Evolutionary conservation across 441 rosid genomes (phyloP).

Genomic region (Metrosideros polymorpha): DNA sequence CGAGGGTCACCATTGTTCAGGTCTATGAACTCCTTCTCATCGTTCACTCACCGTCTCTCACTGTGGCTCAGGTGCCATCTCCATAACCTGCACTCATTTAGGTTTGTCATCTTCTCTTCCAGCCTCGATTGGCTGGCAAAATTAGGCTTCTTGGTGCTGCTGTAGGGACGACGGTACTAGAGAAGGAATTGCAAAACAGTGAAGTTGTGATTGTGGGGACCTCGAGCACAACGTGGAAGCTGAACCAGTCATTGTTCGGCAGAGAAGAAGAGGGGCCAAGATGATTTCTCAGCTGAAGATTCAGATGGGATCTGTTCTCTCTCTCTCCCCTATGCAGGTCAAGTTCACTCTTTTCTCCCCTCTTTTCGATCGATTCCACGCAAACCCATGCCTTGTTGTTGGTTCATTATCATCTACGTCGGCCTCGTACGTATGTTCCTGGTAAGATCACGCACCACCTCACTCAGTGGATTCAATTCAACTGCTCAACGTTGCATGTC

Average conservation of each 20-base stretch:
- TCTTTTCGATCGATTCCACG: neutral
- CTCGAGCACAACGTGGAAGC: slow-evolving; percentile 34
- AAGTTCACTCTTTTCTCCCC: neutral
- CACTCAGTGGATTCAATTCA: neutral
- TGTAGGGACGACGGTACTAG: no score
- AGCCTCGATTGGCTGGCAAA: no score
- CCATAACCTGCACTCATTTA: rapidly evolving
- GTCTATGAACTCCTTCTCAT: neutral
- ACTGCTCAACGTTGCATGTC: neutral
- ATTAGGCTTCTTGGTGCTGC: no score
- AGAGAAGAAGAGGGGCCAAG: slow-evolving; percentile 34
- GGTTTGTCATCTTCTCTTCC: neutral
- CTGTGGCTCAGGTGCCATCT: rapidly evolving
- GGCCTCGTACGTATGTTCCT: slow-evolving; percentile 65
- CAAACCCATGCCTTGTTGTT: slow-evolving; percentile 6
- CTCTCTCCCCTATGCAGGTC: slow-evolving; percentile 58
- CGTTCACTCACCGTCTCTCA: neutral
- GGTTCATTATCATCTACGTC: slow-evolving; percentile 32
- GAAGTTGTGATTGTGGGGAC: no score
- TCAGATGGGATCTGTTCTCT: slow-evolving; percentile 60
- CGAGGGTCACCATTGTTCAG: neutral
- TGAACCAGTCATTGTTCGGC: slow-evolving; percentile 30
- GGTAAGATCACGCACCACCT: slow-evolving; percentile 29
- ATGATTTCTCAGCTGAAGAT: slow-evolving; percentile 45
- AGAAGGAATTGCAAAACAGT: no score